A percentile compares a stretch with the other conserved stretches of the same genome.
Conservation (phyloP, 192 early-diverging fungal genomes). For the Podila verticillata region DNA sequence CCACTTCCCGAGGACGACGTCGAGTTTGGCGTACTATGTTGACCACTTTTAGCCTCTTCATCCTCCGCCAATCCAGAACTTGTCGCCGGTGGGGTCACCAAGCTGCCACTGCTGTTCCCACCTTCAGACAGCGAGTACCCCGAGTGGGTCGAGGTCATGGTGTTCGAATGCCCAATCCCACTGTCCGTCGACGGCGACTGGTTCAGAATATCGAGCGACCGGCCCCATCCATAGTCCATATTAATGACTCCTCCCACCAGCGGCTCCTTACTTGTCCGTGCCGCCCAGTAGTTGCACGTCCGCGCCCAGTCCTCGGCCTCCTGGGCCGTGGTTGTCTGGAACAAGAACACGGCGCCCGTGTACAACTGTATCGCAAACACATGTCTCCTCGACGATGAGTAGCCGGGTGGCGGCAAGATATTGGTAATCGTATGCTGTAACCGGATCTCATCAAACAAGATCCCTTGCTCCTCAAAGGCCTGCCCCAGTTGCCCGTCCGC, state of each 20-base stretch:
- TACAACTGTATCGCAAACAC: slow-evolving; percentile 89
- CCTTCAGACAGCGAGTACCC: not conserved
- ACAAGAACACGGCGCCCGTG: slow-evolving; percentile 89
- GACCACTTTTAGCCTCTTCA: not conserved
- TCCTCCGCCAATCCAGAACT: not conserved
- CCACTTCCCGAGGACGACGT: not conserved
- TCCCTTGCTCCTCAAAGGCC: slow-evolving; percentile 48
- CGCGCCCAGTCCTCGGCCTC: slow-evolving; percentile 86
- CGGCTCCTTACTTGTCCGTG: slow-evolving; percentile 89
- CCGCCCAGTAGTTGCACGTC: slow-evolving; percentile 96
- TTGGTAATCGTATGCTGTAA: slow-evolving; percentile 88
- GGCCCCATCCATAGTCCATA: slow-evolving; percentile 94
- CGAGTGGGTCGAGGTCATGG: slow-evolving; percentile 5
- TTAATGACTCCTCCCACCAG: slow-evolving; percentile 88
- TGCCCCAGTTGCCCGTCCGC: slow-evolving; percentile 58
- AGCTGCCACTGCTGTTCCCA: slow-evolving; percentile 7
- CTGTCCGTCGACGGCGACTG: not conserved
- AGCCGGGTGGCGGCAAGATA: slow-evolving; percentile 85
- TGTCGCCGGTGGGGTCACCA: not conserved
- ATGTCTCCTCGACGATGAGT: slow-evolving; percentile 76
- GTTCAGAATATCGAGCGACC: slow-evolving; percentile 43
- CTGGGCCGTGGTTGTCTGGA: slow-evolving; percentile 79
- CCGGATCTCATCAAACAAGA: slow-evolving; percentile 54
- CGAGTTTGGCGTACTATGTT: not conserved
- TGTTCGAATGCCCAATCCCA: not conserved